Base-by-base conservation (phyloP, 2,329 filamentous ascomycete species). In the Xylariaceae sp. region DNA sequence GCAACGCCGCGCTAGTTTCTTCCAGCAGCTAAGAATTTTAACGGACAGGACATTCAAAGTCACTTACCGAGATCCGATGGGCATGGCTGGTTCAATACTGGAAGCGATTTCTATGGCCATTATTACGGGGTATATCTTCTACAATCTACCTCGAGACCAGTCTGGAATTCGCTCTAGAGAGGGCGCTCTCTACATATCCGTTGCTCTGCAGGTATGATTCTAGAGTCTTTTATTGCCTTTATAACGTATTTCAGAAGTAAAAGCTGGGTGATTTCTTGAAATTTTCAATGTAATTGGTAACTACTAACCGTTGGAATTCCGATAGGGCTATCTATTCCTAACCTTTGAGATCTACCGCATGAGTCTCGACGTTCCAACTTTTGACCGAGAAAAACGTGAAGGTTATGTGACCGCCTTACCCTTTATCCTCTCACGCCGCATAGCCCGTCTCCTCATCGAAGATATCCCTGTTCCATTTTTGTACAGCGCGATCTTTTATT, bases 331-430 rank as follows among this genome's bases (percentile, higher is more conserved):
- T 67, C 78, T 93, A 3, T 87, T 92, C 46, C 78, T 93, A 9
- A 78, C 92, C 11, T 92, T 90, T 60, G 90, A 93, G 71, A 87
- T 85, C 0, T 93, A 91, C 65, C 85, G 90, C 4, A 75, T 93
- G 56, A 90, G 87, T 0, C 82, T 89, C 46, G 90, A 93, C 61
- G 90, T 93, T 12, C 84, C 85, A 23, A 79, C 89, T 0, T 94
- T 92, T 66, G 90, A 94, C 66, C 85, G 90, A 52, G 90, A 93
- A 67, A 82, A 85, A 28, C 86, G 85, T 28, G 90, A 93, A 70
- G 86, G 87, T 3, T 89, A 90, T 17, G 87, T 91, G 16, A 83
- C 84, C 28, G 84, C 90, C 2, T 73, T 89, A 0, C 86, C 87
- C 0, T 93, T 89, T 60, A 78, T 93, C 1, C 68, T 91, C 1